Conservation (phyloP, 441 rosid species). For the Adansonia gregorii region DNA sequence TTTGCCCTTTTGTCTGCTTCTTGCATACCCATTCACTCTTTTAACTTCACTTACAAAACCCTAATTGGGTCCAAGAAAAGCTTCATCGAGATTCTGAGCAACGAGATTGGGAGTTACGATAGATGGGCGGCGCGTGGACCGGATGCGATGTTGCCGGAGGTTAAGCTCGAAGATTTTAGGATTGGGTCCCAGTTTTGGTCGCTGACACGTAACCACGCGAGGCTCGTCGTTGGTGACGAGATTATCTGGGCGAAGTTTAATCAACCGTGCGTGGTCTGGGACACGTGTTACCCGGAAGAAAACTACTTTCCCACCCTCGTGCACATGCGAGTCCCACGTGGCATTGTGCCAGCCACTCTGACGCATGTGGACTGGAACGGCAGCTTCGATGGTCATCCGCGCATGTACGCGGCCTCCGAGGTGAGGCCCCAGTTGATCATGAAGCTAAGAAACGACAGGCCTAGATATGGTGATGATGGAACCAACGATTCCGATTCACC, state of each 20-base stretch:
- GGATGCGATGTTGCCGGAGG: constrained; percentile 69
- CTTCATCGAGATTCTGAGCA: constrained; percentile 63
- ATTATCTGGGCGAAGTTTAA: constrained; percentile 64
- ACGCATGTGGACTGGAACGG: constrained; percentile 79
- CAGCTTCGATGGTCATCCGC: constrained; percentile 65
- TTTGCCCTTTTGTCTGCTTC: constrained; percentile 70
- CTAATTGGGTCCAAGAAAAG: constrained; percentile 48
- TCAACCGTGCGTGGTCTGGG: constrained; percentile 47
- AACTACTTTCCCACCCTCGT: constrained; percentile 78
- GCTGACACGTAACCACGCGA: constrained; percentile 67
- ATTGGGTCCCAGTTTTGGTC: constrained; percentile 93
- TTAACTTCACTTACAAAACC: constrained; percentile 53
- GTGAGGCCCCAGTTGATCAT: constrained; percentile 55
- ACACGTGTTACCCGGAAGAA: constrained; percentile 71
- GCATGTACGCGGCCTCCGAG: constrained; percentile 48
- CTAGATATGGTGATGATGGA: constrained; percentile 58
- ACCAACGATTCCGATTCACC: constrained; percentile 52
- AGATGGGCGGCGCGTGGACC: constrained; percentile 83
- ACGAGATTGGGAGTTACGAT: constrained; percentile 55
- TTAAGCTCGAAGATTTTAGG: constrained; percentile 62
- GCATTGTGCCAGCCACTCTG: constrained; percentile 57
- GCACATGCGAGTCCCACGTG: constrained; percentile 61
- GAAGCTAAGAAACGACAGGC: constrained; percentile 42
- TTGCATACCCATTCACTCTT: constrained; percentile 68
- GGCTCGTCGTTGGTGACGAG: constrained; percentile 54